Conservation (phyloP, 306 rosid genomes). For the Hippophae rhamnoides region DNA sequence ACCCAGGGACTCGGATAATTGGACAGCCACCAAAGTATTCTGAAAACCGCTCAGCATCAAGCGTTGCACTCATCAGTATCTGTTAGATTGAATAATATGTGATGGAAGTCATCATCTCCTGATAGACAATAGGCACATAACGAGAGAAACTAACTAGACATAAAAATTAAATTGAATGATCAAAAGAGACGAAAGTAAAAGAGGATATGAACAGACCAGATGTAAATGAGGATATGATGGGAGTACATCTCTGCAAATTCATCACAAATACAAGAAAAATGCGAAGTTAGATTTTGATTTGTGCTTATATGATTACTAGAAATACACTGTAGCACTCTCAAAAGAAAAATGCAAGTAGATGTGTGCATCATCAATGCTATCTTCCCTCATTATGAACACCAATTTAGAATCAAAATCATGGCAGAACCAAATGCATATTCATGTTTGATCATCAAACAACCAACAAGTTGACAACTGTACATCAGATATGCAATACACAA, state of each 20-base stretch:
- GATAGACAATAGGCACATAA: background rate
- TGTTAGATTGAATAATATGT: constrained; percentile 19
- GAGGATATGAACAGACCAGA: constrained; percentile 55
- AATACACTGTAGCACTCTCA: background rate
- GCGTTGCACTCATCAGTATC: constrained; percentile 96
- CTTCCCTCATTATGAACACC: background rate
- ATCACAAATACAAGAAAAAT: constrained; percentile 17
- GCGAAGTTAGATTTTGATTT: constrained; percentile 13
- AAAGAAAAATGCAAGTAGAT: background rate
- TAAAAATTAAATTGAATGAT: background rate
- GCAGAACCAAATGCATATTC: constrained; percentile 5
- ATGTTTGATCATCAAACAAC: constrained; percentile 7
- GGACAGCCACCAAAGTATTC: constrained; percentile 95
- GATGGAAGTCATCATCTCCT: background rate
- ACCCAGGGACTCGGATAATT: constrained; percentile 74
- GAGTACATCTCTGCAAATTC: constrained; percentile 78
- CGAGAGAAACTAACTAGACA: background rate
- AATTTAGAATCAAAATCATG: background rate
- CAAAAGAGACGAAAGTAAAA: constrained; percentile 10
- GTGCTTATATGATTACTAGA: background rate
- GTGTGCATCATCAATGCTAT: background rate
- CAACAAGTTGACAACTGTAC: constrained; percentile 5
- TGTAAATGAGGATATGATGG: constrained; percentile 58
- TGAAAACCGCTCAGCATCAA: constrained; percentile 77
- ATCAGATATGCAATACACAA: constrained; percentile 7